These are phyloP conservation scores for Kodamaea ohmeri DNA, from an alignment of 1,139 yeast genomes.

Conservation along the genomic window DNA sequence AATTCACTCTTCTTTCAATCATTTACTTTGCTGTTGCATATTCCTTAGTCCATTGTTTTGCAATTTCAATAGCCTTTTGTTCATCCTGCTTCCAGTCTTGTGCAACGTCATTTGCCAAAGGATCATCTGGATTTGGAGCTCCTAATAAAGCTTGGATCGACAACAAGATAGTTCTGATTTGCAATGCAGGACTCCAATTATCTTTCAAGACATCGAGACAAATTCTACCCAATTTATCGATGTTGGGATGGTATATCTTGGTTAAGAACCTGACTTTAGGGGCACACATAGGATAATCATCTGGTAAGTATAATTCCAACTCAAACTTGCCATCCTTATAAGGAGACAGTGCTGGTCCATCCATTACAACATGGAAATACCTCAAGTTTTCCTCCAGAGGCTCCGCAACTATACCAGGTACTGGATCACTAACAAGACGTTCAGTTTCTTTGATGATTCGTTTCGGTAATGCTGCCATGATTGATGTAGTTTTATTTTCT, in stretches of 20 bases:
- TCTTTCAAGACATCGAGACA: slow-evolving; percentile 92
- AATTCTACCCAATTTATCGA: slow-evolving; percentile 90
- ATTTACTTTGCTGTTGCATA: slow-evolving; percentile 44
- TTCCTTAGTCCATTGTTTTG: slow-evolving; percentile 79
- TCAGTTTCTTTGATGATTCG: slow-evolving; percentile 95
- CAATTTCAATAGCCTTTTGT: slow-evolving; percentile 73
- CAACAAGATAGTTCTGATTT: slow-evolving; percentile 87
- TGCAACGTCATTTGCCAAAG: slow-evolving; percentile 96
- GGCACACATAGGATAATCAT: slow-evolving; percentile 90
- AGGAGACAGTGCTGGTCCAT: slow-evolving; percentile 87
- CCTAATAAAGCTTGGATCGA: slow-evolving; percentile 92
- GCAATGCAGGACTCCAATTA: slow-evolving; percentile 97
- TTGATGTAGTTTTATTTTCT: slow-evolving; percentile 2
- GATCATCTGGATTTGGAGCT: slow-evolving; percentile 98
- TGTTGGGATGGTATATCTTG: slow-evolving; percentile 93
- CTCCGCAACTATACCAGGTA: slow-evolving; percentile 88
- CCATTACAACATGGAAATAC: slow-evolving; percentile 79
- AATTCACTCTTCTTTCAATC: neutral
- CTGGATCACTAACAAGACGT: slow-evolving; percentile 88
- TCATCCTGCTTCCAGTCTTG: slow-evolving; percentile 93
- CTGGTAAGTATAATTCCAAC: slow-evolving; percentile 77
- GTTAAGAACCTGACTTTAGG: slow-evolving; percentile 92
- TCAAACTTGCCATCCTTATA: slow-evolving; percentile 77
- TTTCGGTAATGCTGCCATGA: slow-evolving; percentile 72
- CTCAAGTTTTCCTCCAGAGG: slow-evolving; percentile 94